Evolutionary conservation across 2,329 filamentous ascomycete species (phyloP), one percentile per base, ranked within the genome.

Genomic region (Alternaria longipes): DNA sequence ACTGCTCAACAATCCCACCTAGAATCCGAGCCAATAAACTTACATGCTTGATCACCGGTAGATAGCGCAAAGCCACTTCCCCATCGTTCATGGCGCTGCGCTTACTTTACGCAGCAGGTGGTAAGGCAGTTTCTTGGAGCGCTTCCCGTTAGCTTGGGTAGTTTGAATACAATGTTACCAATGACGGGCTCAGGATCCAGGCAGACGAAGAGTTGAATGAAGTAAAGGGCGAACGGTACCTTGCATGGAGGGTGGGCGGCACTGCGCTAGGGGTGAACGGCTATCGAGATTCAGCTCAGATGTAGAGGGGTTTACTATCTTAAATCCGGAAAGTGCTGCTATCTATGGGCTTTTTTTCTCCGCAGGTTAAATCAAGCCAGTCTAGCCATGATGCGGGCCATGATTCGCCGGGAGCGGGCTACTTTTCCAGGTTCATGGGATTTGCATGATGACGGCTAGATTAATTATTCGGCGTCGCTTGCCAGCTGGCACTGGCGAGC

Each of bases 241-340:
- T 72, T 72, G 69, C 69, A 72, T 72, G 62, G 62, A 45, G 56
- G 47, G 49, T 56, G 52, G 50, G 58, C 46, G 46, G 30, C 46
- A 9, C 8, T 28, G 32, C 60, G 62, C 65, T 68, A 68, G 59
- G 36, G 60, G 63, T 57, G 55, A 64, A 66, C 55, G 36, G 60
- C 20, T 59, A 62, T 57, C 47, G 59, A 52, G 36, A 44, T 28
- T 56, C 56, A 56, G 67, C 61, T 64, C 60, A 46, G 51, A 54
- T 42, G 12, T 22, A 41, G 40, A 16, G 40, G 40, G 20, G 20
- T 16, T 24, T 24, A 20, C 56, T 58, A 44, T 42, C n/a, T 41
- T 51, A 34, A 57, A 62, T 60, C 24, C 44, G 67, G 57, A 36
- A 66, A 59, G 56, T 57, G 64, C 59, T 64, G 42, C 52, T 45